Conservation (phyloP, 1,139 yeast species). For the Nakaseomyces delphensis region DNA sequence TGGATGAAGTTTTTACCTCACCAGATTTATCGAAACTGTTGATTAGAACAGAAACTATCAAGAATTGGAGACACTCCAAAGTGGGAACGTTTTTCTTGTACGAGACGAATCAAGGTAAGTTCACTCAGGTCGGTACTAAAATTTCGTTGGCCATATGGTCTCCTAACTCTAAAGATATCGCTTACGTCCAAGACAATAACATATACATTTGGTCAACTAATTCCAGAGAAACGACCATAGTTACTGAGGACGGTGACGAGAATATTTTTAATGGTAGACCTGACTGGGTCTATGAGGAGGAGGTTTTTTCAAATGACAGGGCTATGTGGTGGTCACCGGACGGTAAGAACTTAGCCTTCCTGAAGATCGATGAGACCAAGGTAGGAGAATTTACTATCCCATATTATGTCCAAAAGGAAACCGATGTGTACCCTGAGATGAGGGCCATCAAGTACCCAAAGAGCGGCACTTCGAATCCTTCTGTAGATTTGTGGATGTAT, state of each 20-base stretch:
- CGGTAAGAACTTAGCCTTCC: constrained; percentile 55
- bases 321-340: constrained; percentile 89
- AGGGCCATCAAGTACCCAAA: constrained; percentile 74
- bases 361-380: constrained; percentile 61
- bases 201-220: constrained; percentile 44
- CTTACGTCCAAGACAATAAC: constrained; percentile 64
- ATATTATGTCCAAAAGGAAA: constrained; percentile 49
- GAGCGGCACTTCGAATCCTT: constrained; percentile 78
- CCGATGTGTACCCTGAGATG: constrained; percentile 58
- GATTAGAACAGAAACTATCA: constrained; percentile 46
- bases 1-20: constrained; percentile 51
- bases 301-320: constrained; percentile 57
- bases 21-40: constrained; percentile 54
- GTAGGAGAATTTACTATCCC: constrained; percentile 70
- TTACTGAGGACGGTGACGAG: constrained; percentile 52
- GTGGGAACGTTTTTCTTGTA: constrained; percentile 62
- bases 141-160: constrained; percentile 63
- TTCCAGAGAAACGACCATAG: constrained; percentile 17
- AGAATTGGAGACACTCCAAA: constrained; percentile 80
- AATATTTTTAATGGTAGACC: constrained; percentile 84
- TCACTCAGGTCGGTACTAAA: constrained; percentile 22
- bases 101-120: constrained; percentile 31
- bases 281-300: constrained; percentile 98
- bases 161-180: constrained; percentile 59
- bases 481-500: constrained; percentile 41